Conservation (phyloP, 2,329 filamentous ascomycete species). For the Esteya vermicola region DNA sequence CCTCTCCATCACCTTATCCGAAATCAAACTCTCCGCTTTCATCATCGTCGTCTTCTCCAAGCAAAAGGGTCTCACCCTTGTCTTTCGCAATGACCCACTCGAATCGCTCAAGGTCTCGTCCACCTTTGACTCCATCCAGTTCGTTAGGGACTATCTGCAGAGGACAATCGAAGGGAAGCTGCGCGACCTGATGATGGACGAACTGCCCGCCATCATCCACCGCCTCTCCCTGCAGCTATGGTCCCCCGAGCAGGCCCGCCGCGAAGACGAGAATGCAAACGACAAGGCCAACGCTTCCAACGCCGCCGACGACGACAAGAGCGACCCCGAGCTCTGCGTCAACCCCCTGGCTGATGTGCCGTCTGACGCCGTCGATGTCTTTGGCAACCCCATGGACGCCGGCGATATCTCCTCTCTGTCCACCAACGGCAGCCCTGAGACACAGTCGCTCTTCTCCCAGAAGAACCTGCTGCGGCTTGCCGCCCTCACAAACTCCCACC, state of each 20-base stretch:
- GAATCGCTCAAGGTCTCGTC: constrained; percentile 97
- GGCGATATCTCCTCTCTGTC: constrained; percentile 63
- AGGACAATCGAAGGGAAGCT: constrained; percentile 90
- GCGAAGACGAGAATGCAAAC: constrained; percentile 53
- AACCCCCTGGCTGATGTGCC: constrained; percentile 75
- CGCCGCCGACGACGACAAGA: constrained; percentile 27
- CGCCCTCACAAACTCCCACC: constrained; percentile 72
- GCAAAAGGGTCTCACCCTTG: constrained; percentile 89
- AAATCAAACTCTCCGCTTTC: constrained; percentile 91
- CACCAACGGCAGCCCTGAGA: constrained; percentile 65
- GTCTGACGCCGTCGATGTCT: constrained; percentile 66
- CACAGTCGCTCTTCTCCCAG: constrained; percentile 84
- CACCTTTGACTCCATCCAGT: constrained; percentile 97
- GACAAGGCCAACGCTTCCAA: too few relatives aligned
- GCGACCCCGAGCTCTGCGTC: constrained; percentile 46
- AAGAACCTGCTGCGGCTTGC: constrained; percentile 81
- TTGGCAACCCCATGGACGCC: constrained; percentile 63
- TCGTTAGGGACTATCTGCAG: constrained; percentile 92
- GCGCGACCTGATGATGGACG: constrained; percentile 92
- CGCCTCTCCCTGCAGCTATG: constrained; percentile 76
- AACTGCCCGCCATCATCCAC: constrained; percentile 92
- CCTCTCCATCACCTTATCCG: constrained; percentile 89
- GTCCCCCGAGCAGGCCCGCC: constrained; percentile 70
- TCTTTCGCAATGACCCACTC: constrained; percentile 95
- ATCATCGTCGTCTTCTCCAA: constrained; percentile 96